phyloP scores from a whole-genome alignment of 108 stramenopile genomes.

The Nitzschia inconspicua region DNA sequence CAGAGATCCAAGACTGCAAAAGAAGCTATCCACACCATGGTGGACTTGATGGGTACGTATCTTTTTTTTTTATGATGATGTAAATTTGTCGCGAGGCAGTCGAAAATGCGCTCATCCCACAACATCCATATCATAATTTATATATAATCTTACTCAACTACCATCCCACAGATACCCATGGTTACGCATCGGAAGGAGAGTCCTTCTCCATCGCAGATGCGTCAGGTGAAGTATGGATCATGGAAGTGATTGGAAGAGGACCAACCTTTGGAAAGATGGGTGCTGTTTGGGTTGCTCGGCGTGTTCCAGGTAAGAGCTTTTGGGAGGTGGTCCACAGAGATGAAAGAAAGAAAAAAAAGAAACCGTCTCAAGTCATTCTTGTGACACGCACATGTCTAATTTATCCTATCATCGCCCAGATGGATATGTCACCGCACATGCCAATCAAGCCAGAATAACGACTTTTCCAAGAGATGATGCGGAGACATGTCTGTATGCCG shows the following conservation, averaged over 20 bases:
- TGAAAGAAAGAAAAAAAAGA: neutral
- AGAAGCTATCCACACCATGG: constrained; percentile 65
- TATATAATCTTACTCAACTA: too few relatives aligned
- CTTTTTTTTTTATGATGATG: too few relatives aligned
- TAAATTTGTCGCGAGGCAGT: too few relatives aligned
- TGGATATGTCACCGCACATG: constrained; percentile 63
- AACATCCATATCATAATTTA: too few relatives aligned
- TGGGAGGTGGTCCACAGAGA: neutral
- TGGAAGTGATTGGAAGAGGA: constrained; percentile 74
- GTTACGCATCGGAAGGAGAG: constrained; percentile 67
- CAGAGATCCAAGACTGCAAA: constrained; percentile 57
- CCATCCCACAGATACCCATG: constrained; percentile 35
- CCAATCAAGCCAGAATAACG: constrained; percentile 72
- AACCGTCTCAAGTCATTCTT: too few relatives aligned
- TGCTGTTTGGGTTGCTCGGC: constrained; percentile 71
- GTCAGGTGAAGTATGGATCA: constrained; percentile 72
- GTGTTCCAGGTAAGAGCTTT: constrained; percentile 53
- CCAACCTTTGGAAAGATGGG: constrained; percentile 33
- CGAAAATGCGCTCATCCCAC: too few relatives aligned
- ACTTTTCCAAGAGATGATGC: constrained; percentile 52
- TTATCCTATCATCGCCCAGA: too few relatives aligned
- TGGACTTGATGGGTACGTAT: constrained; percentile 41
- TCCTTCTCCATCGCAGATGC: constrained; percentile 60
- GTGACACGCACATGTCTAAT: too few relatives aligned
- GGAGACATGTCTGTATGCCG: constrained; percentile 39